Conservation (phyloP, 2,329 filamentous ascomycete species). For the Pseudopyrenochaeta lycopersici region DNA sequence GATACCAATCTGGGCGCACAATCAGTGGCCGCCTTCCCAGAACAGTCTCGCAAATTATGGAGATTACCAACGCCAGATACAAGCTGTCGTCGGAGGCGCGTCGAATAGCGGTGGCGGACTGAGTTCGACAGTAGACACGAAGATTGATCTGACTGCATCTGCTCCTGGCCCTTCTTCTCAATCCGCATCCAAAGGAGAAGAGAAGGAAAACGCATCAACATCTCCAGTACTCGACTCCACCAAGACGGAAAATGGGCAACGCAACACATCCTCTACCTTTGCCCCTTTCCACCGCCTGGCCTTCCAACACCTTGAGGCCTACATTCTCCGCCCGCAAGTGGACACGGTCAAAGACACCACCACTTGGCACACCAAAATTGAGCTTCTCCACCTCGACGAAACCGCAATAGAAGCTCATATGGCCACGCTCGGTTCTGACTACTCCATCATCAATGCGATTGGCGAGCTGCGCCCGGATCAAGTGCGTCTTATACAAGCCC, state of each 20-base stretch:
- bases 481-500: constrained; percentile 19
- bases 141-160: neutral
- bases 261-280: too few species aligned
- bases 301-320: constrained; percentile 19
- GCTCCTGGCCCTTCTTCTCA: neutral
- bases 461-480: constrained; percentile 20
- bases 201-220: too few species aligned
- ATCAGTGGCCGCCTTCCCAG: neutral
- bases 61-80: neutral
- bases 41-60: neutral
- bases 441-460: constrained; percentile 28
- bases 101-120: neutral
- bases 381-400: constrained; percentile 19
- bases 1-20: neutral
- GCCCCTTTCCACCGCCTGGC: neutral
- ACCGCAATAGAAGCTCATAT: constrained; percentile 14
- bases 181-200: too few species aligned
- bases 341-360: constrained; percentile 3
- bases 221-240: too few species aligned
- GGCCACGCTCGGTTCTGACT: constrained; percentile 5
- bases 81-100: neutral
- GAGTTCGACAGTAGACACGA: neutral
- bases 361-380: constrained; percentile 13
- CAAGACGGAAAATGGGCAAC: too few species aligned
- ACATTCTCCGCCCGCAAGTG: constrained; percentile 18